Evolutionary conservation across 2,329 filamentous ascomycete genomes (phyloP).

Genomic region (Xylaria sp.): DNA sequence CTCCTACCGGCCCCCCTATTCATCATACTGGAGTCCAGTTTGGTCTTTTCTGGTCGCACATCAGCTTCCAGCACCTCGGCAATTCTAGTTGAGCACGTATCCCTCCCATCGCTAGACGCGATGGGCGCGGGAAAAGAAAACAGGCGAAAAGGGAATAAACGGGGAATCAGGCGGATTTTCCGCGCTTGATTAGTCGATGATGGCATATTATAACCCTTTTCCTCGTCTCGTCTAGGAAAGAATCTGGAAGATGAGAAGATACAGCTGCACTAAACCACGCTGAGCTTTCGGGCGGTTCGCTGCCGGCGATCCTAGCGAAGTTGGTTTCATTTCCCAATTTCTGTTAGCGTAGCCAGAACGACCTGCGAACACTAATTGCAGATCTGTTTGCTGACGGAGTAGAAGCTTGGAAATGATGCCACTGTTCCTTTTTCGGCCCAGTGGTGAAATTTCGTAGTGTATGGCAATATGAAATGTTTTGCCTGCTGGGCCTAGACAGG

Average conservation of each 20-base stretch:
- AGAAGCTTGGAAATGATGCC: slow-evolving; percentile 11
- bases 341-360: neutral
- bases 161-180: slow-evolving; percentile 7
- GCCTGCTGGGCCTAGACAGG: slow-evolving; percentile 17
- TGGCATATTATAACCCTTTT: neutral
- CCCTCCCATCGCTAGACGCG: slow-evolving; percentile 2
- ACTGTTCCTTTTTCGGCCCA: slow-evolving; percentile 33
- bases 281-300: slow-evolving; percentile 31
- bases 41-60: slow-evolving; percentile 11
- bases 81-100: neutral
- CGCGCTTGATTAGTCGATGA: slow-evolving; percentile 17
- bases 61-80: slow-evolving; percentile 18
- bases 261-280: neutral
- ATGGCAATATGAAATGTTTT: neutral
- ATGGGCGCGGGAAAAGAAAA: slow-evolving; percentile 20
- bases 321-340: slow-evolving; percentile 26
- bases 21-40: neutral
- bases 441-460: slow-evolving; percentile 28
- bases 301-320: slow-evolving; percentile 35
- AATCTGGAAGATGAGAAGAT: slow-evolving; percentile 15
- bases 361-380: slow-evolving; percentile 4
- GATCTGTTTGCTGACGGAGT: slow-evolving; percentile 15
- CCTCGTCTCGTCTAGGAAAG: slow-evolving; percentile 26
- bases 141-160: slow-evolving; percentile 19
- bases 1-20: slow-evolving; percentile 24